These are phyloP conservation scores for Candida michaelii DNA, from an alignment of 805 yeast species.

Conservation along the genomic window DNA sequence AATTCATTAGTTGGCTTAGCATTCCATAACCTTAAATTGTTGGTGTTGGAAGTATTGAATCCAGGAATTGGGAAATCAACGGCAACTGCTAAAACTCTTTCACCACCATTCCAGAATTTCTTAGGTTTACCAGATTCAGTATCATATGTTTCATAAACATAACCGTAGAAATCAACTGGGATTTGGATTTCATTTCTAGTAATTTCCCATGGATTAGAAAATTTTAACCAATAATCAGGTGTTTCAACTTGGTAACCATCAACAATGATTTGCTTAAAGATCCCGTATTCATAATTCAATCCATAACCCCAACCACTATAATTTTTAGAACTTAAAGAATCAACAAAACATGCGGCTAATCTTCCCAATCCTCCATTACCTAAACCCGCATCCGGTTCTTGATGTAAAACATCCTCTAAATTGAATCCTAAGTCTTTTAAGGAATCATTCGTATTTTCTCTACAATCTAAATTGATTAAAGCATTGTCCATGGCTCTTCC, in stretches of 20 bases:
- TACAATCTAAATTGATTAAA: conserved; percentile 71
- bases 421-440: conserved; percentile 77
- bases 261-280: conserved; percentile 82
- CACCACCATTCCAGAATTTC: conserved; percentile 84
- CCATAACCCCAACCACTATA: conserved; percentile 98
- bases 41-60: conserved; percentile 75
- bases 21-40: conserved; percentile 87
- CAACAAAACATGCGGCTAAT: conserved; percentile 91
- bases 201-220: conserved; percentile 92
- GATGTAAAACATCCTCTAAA: conserved; percentile 77
- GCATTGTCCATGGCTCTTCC: conserved; percentile 96
- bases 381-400: conserved; percentile 91
- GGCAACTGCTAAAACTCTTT: conserved; percentile 85
- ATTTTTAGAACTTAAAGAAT: conserved; percentile 80
- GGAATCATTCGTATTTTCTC: conserved; percentile 50
- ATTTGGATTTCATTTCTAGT: conserved; percentile 82
- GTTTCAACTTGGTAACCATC: conserved; percentile 93
- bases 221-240: conserved; percentile 92
- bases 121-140: conserved; percentile 54
- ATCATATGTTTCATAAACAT: conserved; percentile 57
- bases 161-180: conserved; percentile 89
- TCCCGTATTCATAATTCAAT: conserved; percentile 89
- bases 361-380: conserved; percentile 97
- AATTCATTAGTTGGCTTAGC: conserved; percentile 88
- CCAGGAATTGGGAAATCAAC: conserved; percentile 94